Conservation (phyloP, 805 yeast species). For the Nakazawaea populi region DNA sequence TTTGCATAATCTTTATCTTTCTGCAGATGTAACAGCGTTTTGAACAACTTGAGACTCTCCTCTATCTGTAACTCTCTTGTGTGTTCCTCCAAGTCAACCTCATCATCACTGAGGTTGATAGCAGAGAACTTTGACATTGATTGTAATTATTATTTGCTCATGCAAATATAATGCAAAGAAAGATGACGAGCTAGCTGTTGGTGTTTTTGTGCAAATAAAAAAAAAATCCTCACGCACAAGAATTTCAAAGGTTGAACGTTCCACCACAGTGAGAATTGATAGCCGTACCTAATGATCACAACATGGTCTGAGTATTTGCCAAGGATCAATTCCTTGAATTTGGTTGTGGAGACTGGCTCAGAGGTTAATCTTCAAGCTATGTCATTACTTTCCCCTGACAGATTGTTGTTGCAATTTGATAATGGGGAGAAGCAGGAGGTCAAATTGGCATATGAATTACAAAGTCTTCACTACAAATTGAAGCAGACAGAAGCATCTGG, state of each 20-base stretch:
- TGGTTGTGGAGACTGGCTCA: slow-evolving; percentile 8
- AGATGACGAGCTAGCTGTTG: background rate
- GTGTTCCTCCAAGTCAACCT: slow-evolving; percentile 79
- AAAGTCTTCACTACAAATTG: background rate
- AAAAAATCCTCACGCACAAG: background rate
- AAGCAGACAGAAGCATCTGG: background rate
- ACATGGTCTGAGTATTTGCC: slow-evolving; percentile 20
- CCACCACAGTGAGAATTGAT: background rate
- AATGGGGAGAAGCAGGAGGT: slow-evolving; percentile 9
- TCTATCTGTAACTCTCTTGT: slow-evolving; percentile 89
- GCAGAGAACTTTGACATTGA: slow-evolving; percentile 66
- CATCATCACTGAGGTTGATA: slow-evolving; percentile 71
- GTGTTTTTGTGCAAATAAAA: background rate
- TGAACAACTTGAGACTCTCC: slow-evolving; percentile 73
- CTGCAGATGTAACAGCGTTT: slow-evolving; percentile 61
- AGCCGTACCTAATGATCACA: background rate
- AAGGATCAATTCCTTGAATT: slow-evolving; percentile 15
- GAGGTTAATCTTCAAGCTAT: background rate
- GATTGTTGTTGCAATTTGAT: slow-evolving; percentile 6
- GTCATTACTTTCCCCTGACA: slow-evolving; percentile 2
- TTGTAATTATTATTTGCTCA: too few species aligned
- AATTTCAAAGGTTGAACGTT: too few species aligned
- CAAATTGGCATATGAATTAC: slow-evolving; percentile 10
- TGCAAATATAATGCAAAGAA: background rate
- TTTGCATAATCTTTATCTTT: slow-evolving; percentile 37